These are phyloP conservation scores for Petunia hybrid DNA, from an alignment of 305 asterid genomes.

Conservation along the genomic window DNA sequence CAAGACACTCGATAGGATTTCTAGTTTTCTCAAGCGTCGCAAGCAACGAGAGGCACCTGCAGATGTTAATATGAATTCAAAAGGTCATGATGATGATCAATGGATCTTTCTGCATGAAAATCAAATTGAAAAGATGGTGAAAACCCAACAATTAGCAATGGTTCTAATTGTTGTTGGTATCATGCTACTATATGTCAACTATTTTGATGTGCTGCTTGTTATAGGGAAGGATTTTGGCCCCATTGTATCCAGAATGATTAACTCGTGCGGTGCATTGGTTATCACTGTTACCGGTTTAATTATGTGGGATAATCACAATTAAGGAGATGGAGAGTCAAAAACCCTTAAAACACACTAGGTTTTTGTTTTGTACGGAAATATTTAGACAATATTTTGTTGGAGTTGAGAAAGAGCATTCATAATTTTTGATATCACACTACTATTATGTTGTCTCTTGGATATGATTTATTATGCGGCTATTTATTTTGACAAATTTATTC, in stretches of 20 bases:
- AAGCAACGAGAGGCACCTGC: neutral
- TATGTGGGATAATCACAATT: neutral
- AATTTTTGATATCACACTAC: neutral
- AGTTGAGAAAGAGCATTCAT: neutral
- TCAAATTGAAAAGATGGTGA: neutral
- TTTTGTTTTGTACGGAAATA: neutral
- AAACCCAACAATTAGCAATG: neutral
- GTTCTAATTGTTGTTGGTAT: neutral
- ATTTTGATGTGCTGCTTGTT: neutral
- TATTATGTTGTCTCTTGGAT: neutral
- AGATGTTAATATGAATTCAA: neutral
- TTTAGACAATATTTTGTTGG: neutral
- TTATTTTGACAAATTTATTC: neutral
- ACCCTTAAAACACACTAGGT: neutral
- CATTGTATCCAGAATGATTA: slow-evolving; percentile 3
- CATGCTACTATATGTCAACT: slow-evolving; percentile 11
- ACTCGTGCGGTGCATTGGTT: slow-evolving; percentile 3
- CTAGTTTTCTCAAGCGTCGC: neutral
- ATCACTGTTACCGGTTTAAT: slow-evolving; percentile 23
- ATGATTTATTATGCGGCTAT: neutral
- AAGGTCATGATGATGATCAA: neutral
- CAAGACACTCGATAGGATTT: neutral
- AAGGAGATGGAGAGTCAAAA: neutral
- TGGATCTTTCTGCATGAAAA: neutral
- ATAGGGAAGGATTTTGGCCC: neutral